Conservation (phyloP, 192 early-diverging fungal species). For the Coemansia sp. region DNA sequence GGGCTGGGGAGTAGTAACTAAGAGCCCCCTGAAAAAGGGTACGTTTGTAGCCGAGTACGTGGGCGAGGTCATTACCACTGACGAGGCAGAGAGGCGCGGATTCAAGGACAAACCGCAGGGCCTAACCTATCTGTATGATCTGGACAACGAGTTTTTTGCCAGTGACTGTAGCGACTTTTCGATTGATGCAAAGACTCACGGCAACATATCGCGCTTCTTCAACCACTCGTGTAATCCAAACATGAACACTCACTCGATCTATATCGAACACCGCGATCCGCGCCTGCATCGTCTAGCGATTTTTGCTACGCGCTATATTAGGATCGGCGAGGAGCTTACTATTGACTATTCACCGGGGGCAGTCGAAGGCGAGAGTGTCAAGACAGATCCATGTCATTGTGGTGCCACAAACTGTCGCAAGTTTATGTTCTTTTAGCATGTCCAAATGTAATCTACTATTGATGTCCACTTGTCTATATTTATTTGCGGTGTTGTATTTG, state of each 20-base stretch:
- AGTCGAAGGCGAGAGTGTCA: slow-evolving; percentile 2
- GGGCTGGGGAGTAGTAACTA: slow-evolving; percentile 56
- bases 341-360: slow-evolving; percentile 93
- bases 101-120: slow-evolving; percentile 24
- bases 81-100: slow-evolving; percentile 76
- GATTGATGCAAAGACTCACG: slow-evolving; percentile 91
- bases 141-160: slow-evolving; percentile 63
- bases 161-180: slow-evolving; percentile 93
- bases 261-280: slow-evolving; percentile 82
- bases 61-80: slow-evolving; percentile 89
- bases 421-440: slow-evolving; percentile 19
- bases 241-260: slow-evolving; percentile 57
- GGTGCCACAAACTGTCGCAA: slow-evolving; percentile 25
- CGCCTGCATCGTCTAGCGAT: slow-evolving; percentile 86
- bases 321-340: slow-evolving; percentile 84
- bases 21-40: slow-evolving; percentile 39
- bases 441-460: background rate
- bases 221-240: slow-evolving; percentile 98
- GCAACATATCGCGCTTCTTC: slow-evolving; percentile 95
- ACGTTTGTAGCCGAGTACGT: slow-evolving; percentile 97
- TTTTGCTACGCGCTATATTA: slow-evolving; percentile 79
- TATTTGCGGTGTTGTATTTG: background rate
- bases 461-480: background rate
- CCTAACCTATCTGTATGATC: slow-evolving; percentile 68
- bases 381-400: slow-evolving; percentile 28